phyloP scores from a whole-genome alignment of 148 eudicot genomes.

The Amaranthus hypochondriacus region DNA sequence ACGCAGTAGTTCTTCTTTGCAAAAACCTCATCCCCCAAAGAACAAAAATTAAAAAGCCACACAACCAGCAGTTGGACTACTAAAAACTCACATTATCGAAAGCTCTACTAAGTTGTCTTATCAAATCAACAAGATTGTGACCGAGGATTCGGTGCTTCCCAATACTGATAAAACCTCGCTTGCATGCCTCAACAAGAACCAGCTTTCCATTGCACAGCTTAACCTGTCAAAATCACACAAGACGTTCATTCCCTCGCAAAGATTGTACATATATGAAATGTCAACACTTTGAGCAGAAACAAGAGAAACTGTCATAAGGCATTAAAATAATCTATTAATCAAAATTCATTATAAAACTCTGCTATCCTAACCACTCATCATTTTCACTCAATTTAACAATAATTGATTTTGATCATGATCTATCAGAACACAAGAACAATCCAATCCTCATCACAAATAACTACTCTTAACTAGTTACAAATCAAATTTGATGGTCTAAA shows the following conservation, averaged over 20 bases:
- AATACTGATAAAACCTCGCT: conserved; percentile 63
- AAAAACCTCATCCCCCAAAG: neutral
- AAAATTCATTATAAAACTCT: too few species aligned
- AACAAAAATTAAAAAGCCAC: neutral
- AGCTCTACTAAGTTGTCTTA: conserved; percentile 87
- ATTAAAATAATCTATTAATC: neutral
- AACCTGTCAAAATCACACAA: conserved; percentile 44
- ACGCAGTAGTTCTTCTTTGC: neutral
- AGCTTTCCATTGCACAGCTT: conserved; percentile 94
- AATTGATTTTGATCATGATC: neutral
- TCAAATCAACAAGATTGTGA: conserved; percentile 91
- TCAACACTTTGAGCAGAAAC: neutral
- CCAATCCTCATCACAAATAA: neutral
- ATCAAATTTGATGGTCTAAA: neutral
- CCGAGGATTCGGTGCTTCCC: conserved; percentile 86
- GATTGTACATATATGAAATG: neutral
- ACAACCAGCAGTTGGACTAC: neutral
- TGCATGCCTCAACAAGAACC: conserved; percentile 75
- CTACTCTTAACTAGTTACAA: too few species aligned
- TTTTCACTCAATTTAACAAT: neutral
- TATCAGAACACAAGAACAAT: neutral
- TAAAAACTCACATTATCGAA: conserved; percentile 75
- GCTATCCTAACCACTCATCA: too few species aligned
- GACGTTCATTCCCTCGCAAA: neutral
- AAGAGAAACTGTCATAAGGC: neutral